Base-by-base conservation (phyloP, 768 basidiomycete species). In the Cyclocybe cylindracea region DNA sequence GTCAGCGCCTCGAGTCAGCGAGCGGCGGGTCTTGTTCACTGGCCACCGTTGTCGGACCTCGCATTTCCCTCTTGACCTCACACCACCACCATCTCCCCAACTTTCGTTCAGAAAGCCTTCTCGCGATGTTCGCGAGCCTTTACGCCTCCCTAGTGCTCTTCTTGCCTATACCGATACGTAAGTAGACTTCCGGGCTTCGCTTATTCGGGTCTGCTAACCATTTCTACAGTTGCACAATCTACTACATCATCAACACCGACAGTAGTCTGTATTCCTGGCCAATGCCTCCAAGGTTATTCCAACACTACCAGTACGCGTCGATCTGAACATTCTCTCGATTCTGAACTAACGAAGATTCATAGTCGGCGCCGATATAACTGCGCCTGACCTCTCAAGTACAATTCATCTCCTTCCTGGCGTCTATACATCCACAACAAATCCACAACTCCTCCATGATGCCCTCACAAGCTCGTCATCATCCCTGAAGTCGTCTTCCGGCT, bases 231-330 rank as follows among this genome's bases (percentile, higher is more conserved):
- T 67, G 83, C 86, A 44, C 84, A 86, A 70, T 66, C 72, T 67
- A 75, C 78, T 70, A 83, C 86, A 44, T 83, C 85, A 70, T 66
- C 72, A 67, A 75, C 78, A 70, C 78, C 85, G 35, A 72, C 75
- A 62, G 80, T 92, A 49, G 71, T 92, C 51, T 92, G 91, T 79
- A 73, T 87, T 82, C 83, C 90, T 66, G 90, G 89, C 58, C 90
- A 92, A 84, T 93, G 91, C 76, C 71, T 92, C 48, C 78, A 91
- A 66, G 91, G 91, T 40, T 83, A 75, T 69, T 83, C 87, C 32
- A 91, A 92, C 62, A 83, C 79, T 37, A 87, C 89, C 59, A 73
- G 88, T 85, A 48, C 38, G 73, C 70, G 82, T 59, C 82, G 79
- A 4, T 32, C 32, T 7, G 18, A 24, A 5, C 19, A 14, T 50